phyloP scores from a whole-genome alignment of 441 rosid genomes.

The Croton laevigatus region DNA sequence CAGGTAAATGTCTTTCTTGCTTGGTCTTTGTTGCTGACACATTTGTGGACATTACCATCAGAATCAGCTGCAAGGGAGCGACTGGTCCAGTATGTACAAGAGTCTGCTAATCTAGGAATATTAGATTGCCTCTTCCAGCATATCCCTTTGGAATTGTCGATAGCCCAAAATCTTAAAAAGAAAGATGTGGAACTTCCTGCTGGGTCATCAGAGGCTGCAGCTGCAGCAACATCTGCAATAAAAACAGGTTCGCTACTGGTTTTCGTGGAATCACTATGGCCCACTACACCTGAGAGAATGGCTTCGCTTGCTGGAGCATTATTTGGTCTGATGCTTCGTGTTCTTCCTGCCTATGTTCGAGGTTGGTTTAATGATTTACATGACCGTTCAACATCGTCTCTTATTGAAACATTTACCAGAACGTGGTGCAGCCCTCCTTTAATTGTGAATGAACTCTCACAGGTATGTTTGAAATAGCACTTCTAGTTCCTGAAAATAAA shows the following conservation, averaged over 20 bases:
- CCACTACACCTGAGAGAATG: slow-evolving; percentile 56
- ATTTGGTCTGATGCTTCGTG: slow-evolving; percentile 78
- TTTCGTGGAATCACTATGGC: slow-evolving; percentile 83
- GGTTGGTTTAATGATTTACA: slow-evolving; percentile 87
- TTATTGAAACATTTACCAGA: slow-evolving; percentile 81
- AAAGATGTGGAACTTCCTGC: slow-evolving; percentile 67
- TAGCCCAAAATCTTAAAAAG: slow-evolving; percentile 59
- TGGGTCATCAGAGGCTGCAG: slow-evolving; percentile 59
- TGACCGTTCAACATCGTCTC: slow-evolving; percentile 66
- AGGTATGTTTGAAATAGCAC: slow-evolving; percentile 42
- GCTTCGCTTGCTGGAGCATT: slow-evolving; percentile 85
- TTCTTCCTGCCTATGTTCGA: slow-evolving; percentile 95
- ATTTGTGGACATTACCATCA: slow-evolving; percentile 67
- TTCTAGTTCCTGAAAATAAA: neutral
- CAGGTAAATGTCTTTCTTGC: slow-evolving; percentile 82
- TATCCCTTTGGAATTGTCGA: slow-evolving; percentile 63
- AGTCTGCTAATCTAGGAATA: slow-evolving; percentile 57
- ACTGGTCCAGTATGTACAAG: slow-evolving; percentile 81
- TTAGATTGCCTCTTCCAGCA: slow-evolving; percentile 92
- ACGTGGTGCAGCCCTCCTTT: slow-evolving; percentile 93
- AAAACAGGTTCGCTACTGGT: slow-evolving; percentile 57
- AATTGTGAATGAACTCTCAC: slow-evolving; percentile 76
- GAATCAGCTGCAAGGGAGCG: slow-evolving; percentile 60
- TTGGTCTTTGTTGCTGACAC: slow-evolving; percentile 85
- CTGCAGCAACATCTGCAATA: slow-evolving; percentile 68